These are phyloP conservation scores for Aspergillus texensis DNA, from an alignment of 2,329 filamentous ascomycete species.

Conservation along the genomic window DNA sequence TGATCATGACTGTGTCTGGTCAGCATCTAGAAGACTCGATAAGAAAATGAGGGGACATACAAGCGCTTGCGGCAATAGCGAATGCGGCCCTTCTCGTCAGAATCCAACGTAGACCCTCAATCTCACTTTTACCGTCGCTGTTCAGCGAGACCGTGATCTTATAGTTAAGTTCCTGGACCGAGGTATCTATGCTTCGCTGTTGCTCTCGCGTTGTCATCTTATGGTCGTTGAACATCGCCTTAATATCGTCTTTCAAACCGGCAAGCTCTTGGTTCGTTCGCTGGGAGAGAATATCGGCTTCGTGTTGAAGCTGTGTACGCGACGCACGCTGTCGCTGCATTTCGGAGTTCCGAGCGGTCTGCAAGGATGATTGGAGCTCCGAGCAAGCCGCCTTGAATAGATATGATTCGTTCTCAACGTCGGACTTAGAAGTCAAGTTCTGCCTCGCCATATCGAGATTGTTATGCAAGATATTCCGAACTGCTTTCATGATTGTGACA, in stretches of 20 bases:
- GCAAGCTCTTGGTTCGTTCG: constrained; percentile 79
- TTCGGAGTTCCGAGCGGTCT: constrained; percentile 72
- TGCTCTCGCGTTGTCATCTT: constrained; percentile 90
- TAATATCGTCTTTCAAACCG: constrained; percentile 84
- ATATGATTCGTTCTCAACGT: constrained; percentile 94
- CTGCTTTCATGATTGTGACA: constrained; percentile 87
- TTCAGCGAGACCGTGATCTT: constrained; percentile 90
- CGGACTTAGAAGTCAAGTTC: constrained; percentile 82
- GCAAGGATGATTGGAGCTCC: constrained; percentile 85
- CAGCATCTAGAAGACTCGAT: constrained; percentile 8
- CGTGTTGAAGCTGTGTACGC: constrained; percentile 84
- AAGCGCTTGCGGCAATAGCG: constrained; percentile 57
- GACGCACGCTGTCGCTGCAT: constrained; percentile 83
- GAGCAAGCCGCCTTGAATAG: constrained; percentile 92
- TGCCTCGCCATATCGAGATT: constrained; percentile 81
- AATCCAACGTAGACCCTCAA: constrained; percentile 90
- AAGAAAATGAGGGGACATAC: constrained; percentile 35
- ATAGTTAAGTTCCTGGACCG: constrained; percentile 93
- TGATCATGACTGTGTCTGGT: constrained; percentile 47
- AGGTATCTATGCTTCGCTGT: constrained; percentile 80
- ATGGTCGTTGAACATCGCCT: constrained; percentile 93
- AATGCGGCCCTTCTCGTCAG: constrained; percentile 66
- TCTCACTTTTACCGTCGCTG: constrained; percentile 87
- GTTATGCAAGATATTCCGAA: constrained; percentile 72
- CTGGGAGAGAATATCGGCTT: constrained; percentile 90